Evolutionary conservation across 306 rosid species (phyloP), one percentile per base, ranked within the genome.

Genomic region (Trifolium dubium): DNA sequence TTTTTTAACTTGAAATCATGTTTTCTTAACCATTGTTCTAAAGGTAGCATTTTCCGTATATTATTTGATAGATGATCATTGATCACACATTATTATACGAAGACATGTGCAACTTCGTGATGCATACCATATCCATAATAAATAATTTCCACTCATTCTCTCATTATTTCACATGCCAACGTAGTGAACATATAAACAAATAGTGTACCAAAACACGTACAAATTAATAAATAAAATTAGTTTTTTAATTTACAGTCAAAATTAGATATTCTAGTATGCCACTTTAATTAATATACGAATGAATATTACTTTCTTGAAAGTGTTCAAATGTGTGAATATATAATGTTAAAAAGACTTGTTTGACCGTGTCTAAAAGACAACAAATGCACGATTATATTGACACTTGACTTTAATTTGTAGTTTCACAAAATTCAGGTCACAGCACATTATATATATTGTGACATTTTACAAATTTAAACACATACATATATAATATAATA

Each of bases 31-130:
- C 1, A 23, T 23, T 23, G 23, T 1, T 23, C 1, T 23, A 23
- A 23, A 1, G 23, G 1, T 23, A 23, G 23, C 23, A 23, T 23
- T 23, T 23, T 23, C 23, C 23, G 1, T 23, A 23, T 23, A 23
- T 23, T 23, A 23, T 23, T 23, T 23, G 35, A 32, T 4, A 32
- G 35, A 41, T 41, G 47, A 41, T 41, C 13, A 46, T 46, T 3
- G 29, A 19, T 50, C 65, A 68, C 67, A 31, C 67, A 39, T 50
- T 18, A 2, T 69, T 6, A 23, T 23, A 51, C 31, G 10, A 74
- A 61, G 12, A 31, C 50, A 34, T 32, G 80, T 13, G 17, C 37
- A 54, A 28, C 43, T 51, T 61, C 37, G 15, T 68, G 50, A 61
- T 59, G 8, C 10, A 53, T 19, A 23, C 15, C 55, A 34, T 18